A percentile compares a stretch with the other conserved stretches of the same genome.
phyloP scores from a whole-genome alignment of 2,329 filamentous ascomycete species.

The Colletotrichum magnum region DNA sequence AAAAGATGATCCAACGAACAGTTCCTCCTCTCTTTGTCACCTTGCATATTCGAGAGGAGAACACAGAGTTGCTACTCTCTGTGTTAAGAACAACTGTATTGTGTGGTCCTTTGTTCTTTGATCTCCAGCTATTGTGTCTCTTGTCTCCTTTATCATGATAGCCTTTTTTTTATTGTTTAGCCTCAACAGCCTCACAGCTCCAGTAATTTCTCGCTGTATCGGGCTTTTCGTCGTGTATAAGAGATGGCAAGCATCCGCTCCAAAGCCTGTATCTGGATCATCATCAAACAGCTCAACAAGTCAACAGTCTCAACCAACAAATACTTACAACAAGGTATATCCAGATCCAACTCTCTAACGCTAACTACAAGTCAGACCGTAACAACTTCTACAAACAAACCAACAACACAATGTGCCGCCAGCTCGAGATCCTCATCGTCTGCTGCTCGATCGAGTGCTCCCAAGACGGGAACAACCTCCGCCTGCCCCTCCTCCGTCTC shows the following conservation, averaged over 20 bases:
- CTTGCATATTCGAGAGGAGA: too few relatives aligned
- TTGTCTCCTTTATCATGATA: too few relatives aligned
- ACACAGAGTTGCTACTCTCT: too few relatives aligned
- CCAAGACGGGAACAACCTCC: background rate
- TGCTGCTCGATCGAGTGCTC: slow-evolving; percentile 12
- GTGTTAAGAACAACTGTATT: too few relatives aligned
- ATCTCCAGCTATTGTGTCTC: too few relatives aligned
- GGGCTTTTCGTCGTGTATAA: background rate
- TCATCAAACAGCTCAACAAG: background rate
- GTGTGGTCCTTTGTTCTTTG: too few relatives aligned
- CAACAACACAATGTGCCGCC: slow-evolving; percentile 6
- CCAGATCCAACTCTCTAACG: too few relatives aligned
- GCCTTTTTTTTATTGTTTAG: background rate
- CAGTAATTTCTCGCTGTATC: background rate
- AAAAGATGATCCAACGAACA: too few relatives aligned
- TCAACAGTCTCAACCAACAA: background rate
- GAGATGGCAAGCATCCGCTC: background rate
- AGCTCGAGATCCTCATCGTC: slow-evolving; percentile 14
- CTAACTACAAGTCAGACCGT: too few relatives aligned
- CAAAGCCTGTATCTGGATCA: background rate
- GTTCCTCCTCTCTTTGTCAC: too few relatives aligned
- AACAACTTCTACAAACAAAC: background rate
- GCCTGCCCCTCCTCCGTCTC: slow-evolving; percentile 16
- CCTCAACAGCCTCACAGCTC: background rate
- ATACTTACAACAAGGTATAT: too few relatives aligned